Conservation (phyloP, 179 eudicot species). For the Spergularia azorica region DNA sequence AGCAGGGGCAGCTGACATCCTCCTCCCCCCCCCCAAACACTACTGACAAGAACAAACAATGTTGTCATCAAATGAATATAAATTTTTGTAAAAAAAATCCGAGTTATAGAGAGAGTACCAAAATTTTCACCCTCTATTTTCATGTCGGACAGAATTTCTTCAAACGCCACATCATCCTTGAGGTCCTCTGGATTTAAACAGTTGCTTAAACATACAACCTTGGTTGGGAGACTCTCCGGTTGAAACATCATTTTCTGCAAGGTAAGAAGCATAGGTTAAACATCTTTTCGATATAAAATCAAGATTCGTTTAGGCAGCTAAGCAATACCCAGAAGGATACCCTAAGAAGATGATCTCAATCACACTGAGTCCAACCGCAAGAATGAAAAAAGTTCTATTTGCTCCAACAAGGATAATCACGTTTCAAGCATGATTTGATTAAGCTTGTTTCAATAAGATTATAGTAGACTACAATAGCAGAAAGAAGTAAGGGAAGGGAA, state of each 20-base stretch:
- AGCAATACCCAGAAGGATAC: neutral
- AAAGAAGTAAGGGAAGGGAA: neutral
- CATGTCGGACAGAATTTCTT: constrained; percentile 91
- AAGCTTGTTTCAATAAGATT: neutral
- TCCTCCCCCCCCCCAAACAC: neutral
- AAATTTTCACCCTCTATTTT: constrained; percentile 81
- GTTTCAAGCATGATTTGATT: neutral
- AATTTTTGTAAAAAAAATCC: neutral
- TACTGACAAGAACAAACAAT: neutral
- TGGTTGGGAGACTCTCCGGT: constrained; percentile 62
- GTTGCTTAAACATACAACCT: constrained; percentile 85
- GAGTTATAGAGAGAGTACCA: constrained; percentile 46
- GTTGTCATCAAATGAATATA: neutral
- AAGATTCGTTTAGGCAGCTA: neutral
- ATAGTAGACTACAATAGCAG: neutral
- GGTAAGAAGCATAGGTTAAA: constrained; percentile 15
- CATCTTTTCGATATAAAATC: neutral
- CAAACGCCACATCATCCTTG: constrained; percentile 74
- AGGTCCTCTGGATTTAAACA: constrained; percentile 73
- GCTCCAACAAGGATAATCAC: neutral
- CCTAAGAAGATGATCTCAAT: too few relatives aligned
- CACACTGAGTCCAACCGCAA: neutral
- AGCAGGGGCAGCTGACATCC: too few relatives aligned
- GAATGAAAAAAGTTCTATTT: neutral
- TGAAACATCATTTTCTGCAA: constrained; percentile 82